Evolutionary conservation across 179 eudicot genomes (phyloP).

Genomic region (Drosera spatulata): DNA sequence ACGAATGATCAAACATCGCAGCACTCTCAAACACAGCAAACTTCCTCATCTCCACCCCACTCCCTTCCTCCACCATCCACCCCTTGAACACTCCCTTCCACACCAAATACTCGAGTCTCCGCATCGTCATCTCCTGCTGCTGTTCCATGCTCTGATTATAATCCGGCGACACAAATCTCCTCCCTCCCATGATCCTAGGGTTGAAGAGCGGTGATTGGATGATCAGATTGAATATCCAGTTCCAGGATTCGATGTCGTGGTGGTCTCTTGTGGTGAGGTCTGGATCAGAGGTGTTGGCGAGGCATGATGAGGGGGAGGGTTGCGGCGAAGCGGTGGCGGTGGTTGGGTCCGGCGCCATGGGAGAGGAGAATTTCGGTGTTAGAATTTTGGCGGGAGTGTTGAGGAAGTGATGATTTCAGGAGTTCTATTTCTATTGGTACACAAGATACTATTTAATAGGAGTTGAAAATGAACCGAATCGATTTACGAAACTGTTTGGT

Average conservation of each 20-base stretch:
- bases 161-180: slow-evolving; percentile 45
- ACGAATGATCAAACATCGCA: slow-evolving; percentile 69
- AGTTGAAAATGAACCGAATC: too few species aligned
- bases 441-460: too few species aligned
- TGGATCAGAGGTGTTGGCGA: too few species aligned
- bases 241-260: slow-evolving; percentile 57
- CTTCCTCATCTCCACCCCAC: slow-evolving; percentile 45
- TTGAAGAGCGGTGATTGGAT: slow-evolving; percentile 47
- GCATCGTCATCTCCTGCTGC: slow-evolving; percentile 72
- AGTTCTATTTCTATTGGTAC: too few species aligned
- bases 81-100: slow-evolving; percentile 53
- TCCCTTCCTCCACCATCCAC: slow-evolving; percentile 56
- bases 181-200: slow-evolving; percentile 39
- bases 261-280: slow-evolving; percentile 47
- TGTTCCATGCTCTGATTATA: slow-evolving; percentile 80
- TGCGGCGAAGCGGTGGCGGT: slow-evolving; percentile 6
- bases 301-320: slow-evolving; percentile 46
- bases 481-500: too few species aligned
- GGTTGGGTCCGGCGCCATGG: too few species aligned
- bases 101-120: slow-evolving; percentile 38
- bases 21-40: slow-evolving; percentile 50
- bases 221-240: slow-evolving; percentile 68
- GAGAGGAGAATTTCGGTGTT: too few species aligned
- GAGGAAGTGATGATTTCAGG: too few species aligned
- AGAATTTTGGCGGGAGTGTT: too few species aligned